phyloP scores from a whole-genome alignment of 331 rosid genomes.

The Acacia pycnantha region DNA sequence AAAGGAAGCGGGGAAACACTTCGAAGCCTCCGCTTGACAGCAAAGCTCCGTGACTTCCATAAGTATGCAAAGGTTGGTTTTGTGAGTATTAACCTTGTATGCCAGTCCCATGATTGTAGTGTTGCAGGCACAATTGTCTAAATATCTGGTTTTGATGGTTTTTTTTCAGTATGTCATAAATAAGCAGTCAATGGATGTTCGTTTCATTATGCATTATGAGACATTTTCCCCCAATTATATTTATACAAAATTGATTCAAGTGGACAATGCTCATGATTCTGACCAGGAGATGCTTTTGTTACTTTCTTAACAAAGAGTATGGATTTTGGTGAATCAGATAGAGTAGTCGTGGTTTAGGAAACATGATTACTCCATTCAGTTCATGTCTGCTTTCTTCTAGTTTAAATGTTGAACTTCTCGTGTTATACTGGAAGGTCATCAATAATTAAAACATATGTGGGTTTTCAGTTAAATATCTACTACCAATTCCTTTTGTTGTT shows the following conservation, averaged over 20 bases:
- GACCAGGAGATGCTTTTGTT: conserved; percentile 2
- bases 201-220: conserved; percentile 15
- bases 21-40: conserved; percentile 69
- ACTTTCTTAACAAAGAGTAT: conserved; percentile 5
- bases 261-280: conserved; percentile 1
- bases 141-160: conserved; percentile 12
- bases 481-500: not conserved
- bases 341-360: conserved; percentile 6
- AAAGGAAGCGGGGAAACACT: conserved; percentile 67
- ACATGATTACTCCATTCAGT: conserved; percentile 13
- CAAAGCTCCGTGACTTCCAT: conserved; percentile 87
- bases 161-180: conserved; percentile 8
- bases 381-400: not conserved
- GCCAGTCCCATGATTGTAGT: not conserved
- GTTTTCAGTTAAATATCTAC: not conserved
- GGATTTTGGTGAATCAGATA: not conserved
- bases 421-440: not conserved
- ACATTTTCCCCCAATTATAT: not conserved
- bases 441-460: not conserved
- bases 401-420: not conserved
- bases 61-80: conserved; percentile 80
- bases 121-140: not conserved
- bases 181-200: not conserved
- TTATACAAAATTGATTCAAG: not conserved
- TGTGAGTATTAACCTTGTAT: not conserved